A percentile compares a stretch with the other conserved stretches of the same genome.
phyloP scores from a whole-genome alignment of 139 green algal species.

The Micractinium conductrix region DNA sequence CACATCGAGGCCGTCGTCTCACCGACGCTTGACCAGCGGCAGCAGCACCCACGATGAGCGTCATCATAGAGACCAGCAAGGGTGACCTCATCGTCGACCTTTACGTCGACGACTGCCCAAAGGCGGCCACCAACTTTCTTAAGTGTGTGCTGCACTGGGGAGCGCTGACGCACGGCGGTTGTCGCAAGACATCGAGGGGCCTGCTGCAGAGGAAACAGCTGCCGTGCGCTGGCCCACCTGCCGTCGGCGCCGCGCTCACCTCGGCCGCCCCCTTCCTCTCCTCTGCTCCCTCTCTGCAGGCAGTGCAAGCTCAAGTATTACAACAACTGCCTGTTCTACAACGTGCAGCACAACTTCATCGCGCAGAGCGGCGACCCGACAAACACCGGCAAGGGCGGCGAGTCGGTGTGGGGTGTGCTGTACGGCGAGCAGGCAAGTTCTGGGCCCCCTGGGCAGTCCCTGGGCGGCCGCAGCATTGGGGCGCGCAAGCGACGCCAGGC shows the following conservation, averaged over 20 bases:
- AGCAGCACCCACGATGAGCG: too few relatives aligned
- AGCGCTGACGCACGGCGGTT: background rate
- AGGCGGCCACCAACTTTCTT: constrained; percentile 91
- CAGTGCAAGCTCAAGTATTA: constrained; percentile 90
- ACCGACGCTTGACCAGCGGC: too few relatives aligned
- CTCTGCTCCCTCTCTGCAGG: constrained; percentile 34
- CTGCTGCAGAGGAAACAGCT: background rate
- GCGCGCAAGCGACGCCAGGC: too few relatives aligned
- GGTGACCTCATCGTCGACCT: constrained; percentile 97
- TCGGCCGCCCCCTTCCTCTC: too few relatives aligned
- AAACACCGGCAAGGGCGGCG: constrained; percentile 88
- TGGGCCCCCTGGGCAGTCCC: background rate
- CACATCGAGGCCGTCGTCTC: background rate
- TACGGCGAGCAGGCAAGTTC: constrained; percentile 35
- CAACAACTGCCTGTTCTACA: constrained; percentile 94
- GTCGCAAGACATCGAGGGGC: too few relatives aligned
- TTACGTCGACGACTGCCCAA: constrained; percentile 82
- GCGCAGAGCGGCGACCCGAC: constrained; percentile 90
- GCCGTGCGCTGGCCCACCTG: too few relatives aligned
- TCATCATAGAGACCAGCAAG: constrained; percentile 94
- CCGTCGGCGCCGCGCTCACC: too few relatives aligned
- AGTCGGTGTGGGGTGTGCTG: constrained; percentile 81
- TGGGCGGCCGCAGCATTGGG: too few relatives aligned
- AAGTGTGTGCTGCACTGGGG: constrained; percentile 58
- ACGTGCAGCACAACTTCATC: constrained; percentile 90